Conservation (phyloP, 805 yeast genomes). For the Zygosaccharomyces gambellarensis region DNA sequence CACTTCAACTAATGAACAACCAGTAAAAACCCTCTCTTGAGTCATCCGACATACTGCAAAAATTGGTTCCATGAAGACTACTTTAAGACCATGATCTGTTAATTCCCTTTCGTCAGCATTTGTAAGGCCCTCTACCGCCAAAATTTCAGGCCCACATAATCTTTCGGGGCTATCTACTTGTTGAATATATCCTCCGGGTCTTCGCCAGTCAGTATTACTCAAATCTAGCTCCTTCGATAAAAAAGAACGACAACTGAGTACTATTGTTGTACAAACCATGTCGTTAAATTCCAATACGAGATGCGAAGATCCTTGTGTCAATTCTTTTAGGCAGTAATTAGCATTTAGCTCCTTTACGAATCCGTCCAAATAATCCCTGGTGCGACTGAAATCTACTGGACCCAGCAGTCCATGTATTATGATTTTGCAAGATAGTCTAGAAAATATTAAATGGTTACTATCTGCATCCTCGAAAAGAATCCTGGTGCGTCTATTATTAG, state of each 20-base stretch:
- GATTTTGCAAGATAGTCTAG: slow-evolving; percentile 28
- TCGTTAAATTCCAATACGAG: slow-evolving; percentile 18
- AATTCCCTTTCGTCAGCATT: slow-evolving; percentile 12
- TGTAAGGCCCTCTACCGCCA: slow-evolving; percentile 18
- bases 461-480: slow-evolving; percentile 35
- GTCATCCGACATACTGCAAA: background rate
- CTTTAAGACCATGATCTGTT: slow-evolving; percentile 8
- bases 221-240: slow-evolving; percentile 16
- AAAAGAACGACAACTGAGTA: slow-evolving; percentile 22
- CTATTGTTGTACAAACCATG: slow-evolving; percentile 19
- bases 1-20: slow-evolving; percentile 25
- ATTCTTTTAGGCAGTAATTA: slow-evolving; percentile 4
- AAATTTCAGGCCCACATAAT: slow-evolving; percentile 19
- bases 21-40: slow-evolving; percentile 20
- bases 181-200: slow-evolving; percentile 28
- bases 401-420: slow-evolving; percentile 27
- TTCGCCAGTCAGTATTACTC: slow-evolving; percentile 18
- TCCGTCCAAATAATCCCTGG: slow-evolving; percentile 4
- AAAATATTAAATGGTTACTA: slow-evolving; percentile 23
- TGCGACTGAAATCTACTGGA: slow-evolving; percentile 18
- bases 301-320: slow-evolving; percentile 1
- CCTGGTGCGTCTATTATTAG: slow-evolving; percentile 26
- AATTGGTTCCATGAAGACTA: slow-evolving; percentile 10
- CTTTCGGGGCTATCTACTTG: slow-evolving; percentile 18
- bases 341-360: slow-evolving; percentile 11